Evolutionary conservation across 1,284 basidiomycete species (phyloP).

Genomic region (Gastroboletus turbinatus): DNA sequence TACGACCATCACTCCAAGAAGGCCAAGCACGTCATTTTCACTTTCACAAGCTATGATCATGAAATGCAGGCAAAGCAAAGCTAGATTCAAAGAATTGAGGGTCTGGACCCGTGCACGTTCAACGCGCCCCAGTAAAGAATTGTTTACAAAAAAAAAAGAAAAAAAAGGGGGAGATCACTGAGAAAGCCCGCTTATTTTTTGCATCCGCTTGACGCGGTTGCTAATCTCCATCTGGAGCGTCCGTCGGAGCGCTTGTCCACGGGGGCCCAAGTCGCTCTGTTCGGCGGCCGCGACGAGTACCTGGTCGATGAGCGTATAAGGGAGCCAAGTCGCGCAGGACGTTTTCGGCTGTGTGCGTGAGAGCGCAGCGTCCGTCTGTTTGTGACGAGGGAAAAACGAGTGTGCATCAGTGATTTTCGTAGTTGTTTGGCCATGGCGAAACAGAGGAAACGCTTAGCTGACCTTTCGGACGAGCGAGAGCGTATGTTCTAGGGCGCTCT

Average conservation of each 20-base stretch:
- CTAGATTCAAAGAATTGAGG: no score
- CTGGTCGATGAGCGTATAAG: conserved; percentile 86
- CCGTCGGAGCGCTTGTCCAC: conserved; percentile 40
- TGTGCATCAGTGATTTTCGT: conserved; percentile 12
- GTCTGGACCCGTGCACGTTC: background rate
- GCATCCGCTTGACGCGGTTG: conserved; percentile 60
- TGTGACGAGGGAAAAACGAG: conserved; percentile 1
- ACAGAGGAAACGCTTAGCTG: conserved; percentile 19
- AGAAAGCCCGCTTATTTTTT: conserved; percentile 47
- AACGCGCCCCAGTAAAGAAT: background rate
- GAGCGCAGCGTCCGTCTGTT: conserved; percentile 58
- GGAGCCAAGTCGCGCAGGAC: conserved; percentile 70
- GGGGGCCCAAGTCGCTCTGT: conserved; percentile 49
- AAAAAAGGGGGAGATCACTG: background rate
- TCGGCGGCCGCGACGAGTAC: conserved; percentile 66
- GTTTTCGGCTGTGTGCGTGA: conserved; percentile 55
- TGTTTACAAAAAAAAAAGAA: background rate
- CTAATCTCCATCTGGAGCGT: conserved; percentile 58
- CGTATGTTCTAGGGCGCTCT: conserved; percentile 74
- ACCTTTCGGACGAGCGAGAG: conserved; percentile 73
- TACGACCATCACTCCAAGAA: conserved; percentile 11
- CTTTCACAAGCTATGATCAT: conserved; percentile 7
- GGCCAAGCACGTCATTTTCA: conserved; percentile 5
- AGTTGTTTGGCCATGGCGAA: conserved; percentile 4
- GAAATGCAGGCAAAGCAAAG: conserved; percentile 9